phyloP scores from a whole-genome alignment of 257 asterid genomes.

The Solanum raphanifolium region DNA sequence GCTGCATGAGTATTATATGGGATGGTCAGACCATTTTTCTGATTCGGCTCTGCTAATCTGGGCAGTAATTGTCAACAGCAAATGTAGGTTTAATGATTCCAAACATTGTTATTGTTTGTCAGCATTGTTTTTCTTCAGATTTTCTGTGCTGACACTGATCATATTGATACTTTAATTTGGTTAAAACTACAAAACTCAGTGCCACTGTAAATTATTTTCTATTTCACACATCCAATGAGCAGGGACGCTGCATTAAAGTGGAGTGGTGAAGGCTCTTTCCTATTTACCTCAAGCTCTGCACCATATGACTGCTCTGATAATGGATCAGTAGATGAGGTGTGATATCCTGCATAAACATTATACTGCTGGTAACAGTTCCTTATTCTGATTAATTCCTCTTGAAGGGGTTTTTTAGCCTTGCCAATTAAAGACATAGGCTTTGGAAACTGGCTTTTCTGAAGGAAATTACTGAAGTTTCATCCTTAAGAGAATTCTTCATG shows the following conservation, averaged over 20 bases:
- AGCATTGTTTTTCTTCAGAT: not conserved
- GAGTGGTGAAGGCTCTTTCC: slow-evolving; percentile 91
- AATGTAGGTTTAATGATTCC: not conserved
- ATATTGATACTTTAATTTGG: not conserved
- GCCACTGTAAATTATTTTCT: not conserved
- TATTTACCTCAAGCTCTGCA: slow-evolving; percentile 94
- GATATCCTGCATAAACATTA: slow-evolving; percentile 15
- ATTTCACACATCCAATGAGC: slow-evolving; percentile 2
- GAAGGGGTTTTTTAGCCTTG: not conserved
- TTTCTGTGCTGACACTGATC: not conserved
- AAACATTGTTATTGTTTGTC: not conserved
- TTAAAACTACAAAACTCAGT: not conserved
- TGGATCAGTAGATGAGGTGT: slow-evolving; percentile 89
- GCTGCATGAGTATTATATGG: not conserved
- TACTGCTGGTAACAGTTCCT: not conserved
- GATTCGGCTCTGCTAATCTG: not conserved
- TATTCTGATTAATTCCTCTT: not conserved
- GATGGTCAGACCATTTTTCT: not conserved
- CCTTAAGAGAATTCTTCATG: not conserved
- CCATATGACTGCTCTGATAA: slow-evolving; percentile 81
- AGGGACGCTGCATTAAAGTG: slow-evolving; percentile 85
- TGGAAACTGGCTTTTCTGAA: not conserved
- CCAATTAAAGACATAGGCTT: not conserved
- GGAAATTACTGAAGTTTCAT: not conserved
- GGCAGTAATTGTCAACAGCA: not conserved